Base-by-base conservation (phyloP, 2,329 filamentous ascomycete species). In the Canariomyces notabilis region DNA sequence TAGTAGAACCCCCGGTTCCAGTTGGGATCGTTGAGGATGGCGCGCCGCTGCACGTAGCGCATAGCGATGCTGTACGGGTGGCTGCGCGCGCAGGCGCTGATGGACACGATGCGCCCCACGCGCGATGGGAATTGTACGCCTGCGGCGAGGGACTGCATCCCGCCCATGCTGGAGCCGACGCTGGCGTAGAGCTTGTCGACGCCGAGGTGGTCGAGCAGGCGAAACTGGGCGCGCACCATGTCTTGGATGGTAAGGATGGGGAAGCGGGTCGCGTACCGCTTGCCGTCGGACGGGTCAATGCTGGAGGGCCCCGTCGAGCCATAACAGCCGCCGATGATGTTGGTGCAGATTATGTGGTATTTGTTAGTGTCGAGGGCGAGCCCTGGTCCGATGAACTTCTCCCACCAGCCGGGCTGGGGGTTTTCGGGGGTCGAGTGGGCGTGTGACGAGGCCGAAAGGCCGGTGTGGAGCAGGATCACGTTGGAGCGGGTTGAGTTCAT, bases 51-150 rank as follows among this genome's bases (percentile, higher is more conserved):
- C 0, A 91, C 95, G 68, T 98, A 93, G 44, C 93, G 83, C 91
- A 98, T 96, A 26, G 93, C 93, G 64, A 98, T 95, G 66, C 90
- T 95, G 71, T 98, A 98, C 0, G 93, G 93, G 64, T 98, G 93
- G 57, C 87, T 94, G 53, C 93, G 77, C 1, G 91, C 93, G 65
- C 93, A 98, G 11, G 91, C 93, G 61, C 87, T 94, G 61, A 97
- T 93, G 59, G 83, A 91, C 31, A 89, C 87, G 52, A 98, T 79
- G 55, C 85, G 83, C 32, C 82, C 82, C 2, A 98, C 85, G 26
- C 91, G 79, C 32, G 87, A 79, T 0, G 89, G 87, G 63, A 91
- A 95, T 22, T 95, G 69, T 1, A 87, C 81, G 3, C 88, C 93
- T 0, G 89, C 87, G 6, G 90, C 90, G 5, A 98, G 76, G 57